phyloP scores from a whole-genome alignment of 2,329 filamentous ascomycete species.

The Curvularia lunata region DNA sequence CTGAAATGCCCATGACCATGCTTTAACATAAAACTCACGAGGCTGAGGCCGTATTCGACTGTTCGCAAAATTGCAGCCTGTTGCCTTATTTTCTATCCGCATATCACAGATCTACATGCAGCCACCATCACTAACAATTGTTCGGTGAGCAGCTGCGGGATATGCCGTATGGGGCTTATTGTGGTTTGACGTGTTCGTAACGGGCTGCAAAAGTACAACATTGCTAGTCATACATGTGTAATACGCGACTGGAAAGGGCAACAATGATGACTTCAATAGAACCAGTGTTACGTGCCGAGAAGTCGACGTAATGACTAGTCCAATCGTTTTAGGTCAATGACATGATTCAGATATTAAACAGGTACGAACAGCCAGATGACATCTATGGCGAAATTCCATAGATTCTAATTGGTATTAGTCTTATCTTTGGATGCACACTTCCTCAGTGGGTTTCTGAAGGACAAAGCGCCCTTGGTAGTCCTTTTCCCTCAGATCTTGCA shows the following conservation, averaged over 20 bases:
- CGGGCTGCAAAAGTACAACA: not conserved
- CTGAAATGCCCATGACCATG: not conserved
- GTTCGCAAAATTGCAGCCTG: not conserved
- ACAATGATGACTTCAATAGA: not conserved
- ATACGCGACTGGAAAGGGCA: not conserved
- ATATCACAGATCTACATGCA: not conserved
- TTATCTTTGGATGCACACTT: not conserved
- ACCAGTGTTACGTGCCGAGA: not conserved
- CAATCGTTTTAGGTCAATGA: not conserved
- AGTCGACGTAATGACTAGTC: not conserved
- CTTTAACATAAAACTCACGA: not conserved
- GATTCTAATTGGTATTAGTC: not conserved
- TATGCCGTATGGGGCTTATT: not conserved
- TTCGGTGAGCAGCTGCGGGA: not conserved
- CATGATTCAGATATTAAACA: not conserved
- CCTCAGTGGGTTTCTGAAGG: not conserved
- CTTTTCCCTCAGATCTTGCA: not conserved
- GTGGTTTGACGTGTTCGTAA: not conserved
- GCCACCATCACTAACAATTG: not conserved
- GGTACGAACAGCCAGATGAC: not conserved
- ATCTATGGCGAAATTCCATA: not conserved
- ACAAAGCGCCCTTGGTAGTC: not conserved
- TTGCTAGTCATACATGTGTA: not conserved
- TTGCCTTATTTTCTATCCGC: not conserved
- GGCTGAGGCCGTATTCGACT: not conserved